These are phyloP conservation scores for Paratrypanosoma confusum DNA, from an alignment of 208 protist genomes.

Conservation along the genomic window DNA sequence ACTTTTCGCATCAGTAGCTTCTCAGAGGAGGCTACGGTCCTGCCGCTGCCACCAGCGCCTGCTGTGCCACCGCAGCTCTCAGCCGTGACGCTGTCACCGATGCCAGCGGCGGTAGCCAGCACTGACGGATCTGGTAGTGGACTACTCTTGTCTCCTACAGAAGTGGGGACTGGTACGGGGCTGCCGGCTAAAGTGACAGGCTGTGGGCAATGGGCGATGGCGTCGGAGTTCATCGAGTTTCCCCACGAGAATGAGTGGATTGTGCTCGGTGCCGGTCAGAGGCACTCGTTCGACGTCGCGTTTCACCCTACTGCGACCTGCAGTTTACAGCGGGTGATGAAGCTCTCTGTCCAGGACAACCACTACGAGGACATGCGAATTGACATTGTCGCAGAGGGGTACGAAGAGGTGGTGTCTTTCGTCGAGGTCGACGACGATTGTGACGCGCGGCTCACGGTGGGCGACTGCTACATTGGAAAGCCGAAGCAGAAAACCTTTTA, in stretches of 20 bases:
- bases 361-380: conserved; percentile 89
- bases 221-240: too few species aligned
- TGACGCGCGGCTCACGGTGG: conserved; percentile 72
- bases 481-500: conserved; percentile 57
- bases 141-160: conserved; percentile 44
- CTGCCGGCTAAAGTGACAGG: too few species aligned
- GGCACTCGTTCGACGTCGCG: conserved; percentile 7
- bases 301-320: conserved; percentile 15
- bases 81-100: too few species aligned
- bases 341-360: conserved; percentile 84
- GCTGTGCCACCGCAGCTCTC: too few species aligned
- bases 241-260: too few species aligned
- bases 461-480: conserved; percentile 70
- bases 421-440: conserved; percentile 75
- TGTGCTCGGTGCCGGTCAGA: too few species aligned
- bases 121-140: too few species aligned
- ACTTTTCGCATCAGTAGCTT: conserved; percentile 61
- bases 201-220: too few species aligned
- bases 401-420: conserved; percentile 78
- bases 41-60: too few species aligned
- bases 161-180: conserved; percentile 29
- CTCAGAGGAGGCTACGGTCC: conserved; percentile 14
- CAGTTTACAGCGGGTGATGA: conserved; percentile 13
- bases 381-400: conserved; percentile 68
- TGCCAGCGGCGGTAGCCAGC: too few species aligned